Evolutionary conservation across 164 flowering plant species (phyloP).

Genomic region (Tetracentron sinense): DNA sequence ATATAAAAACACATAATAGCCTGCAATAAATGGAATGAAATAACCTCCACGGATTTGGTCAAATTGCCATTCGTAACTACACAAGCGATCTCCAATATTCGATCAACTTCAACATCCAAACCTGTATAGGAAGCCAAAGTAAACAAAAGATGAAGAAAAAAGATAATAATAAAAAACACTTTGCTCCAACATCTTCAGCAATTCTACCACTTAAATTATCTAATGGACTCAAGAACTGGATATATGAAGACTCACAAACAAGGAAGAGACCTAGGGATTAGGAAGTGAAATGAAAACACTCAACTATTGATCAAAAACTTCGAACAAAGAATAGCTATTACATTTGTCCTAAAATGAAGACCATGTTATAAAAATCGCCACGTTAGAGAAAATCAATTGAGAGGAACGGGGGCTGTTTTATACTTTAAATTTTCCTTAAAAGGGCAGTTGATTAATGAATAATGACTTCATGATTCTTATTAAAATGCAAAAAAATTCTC

Average conservation of each 20-base stretch:
- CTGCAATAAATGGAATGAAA: conserved; percentile 1
- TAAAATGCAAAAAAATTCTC: background rate
- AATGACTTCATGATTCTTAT: background rate
- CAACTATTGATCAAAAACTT: background rate
- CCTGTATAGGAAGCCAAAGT: conserved; percentile 42
- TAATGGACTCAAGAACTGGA: background rate
- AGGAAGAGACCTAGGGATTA: too few species aligned
- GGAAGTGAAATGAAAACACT: too few species aligned
- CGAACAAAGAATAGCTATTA: background rate
- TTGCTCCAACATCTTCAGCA: background rate
- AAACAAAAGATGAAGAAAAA: background rate
- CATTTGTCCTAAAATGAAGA: background rate
- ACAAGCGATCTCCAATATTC: conserved; percentile 96
- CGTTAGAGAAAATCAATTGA: too few species aligned
- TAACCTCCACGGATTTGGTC: conserved; percentile 72
- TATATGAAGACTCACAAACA: background rate
- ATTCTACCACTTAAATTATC: background rate
- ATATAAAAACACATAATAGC: background rate
- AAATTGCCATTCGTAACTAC: conserved; percentile 83
- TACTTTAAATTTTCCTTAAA: too few species aligned
- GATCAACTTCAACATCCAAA: conserved; percentile 69
- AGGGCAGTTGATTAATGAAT: background rate
- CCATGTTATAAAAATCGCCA: background rate
- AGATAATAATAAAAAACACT: background rate
- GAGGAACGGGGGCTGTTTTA: too few species aligned